These are phyloP conservation scores for Cercospora berteroae DNA, from an alignment of 2,329 filamentous ascomycete species.

Conservation along the genomic window DNA sequence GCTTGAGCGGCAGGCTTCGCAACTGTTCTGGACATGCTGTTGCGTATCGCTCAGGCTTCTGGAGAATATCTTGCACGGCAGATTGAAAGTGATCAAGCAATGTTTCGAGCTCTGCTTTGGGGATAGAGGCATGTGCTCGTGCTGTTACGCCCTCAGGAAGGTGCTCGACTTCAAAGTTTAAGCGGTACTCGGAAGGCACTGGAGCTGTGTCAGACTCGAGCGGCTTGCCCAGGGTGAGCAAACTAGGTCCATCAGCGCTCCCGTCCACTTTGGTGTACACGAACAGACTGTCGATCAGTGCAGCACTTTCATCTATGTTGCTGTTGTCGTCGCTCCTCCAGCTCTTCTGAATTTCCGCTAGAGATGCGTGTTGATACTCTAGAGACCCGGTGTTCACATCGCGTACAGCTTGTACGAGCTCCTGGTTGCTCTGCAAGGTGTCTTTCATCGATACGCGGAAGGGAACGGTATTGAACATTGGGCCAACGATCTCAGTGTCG, in stretches of 20 bases:
- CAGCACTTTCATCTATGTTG: constrained; percentile 1
- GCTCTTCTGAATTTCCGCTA: constrained; percentile 18
- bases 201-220: constrained; percentile 19
- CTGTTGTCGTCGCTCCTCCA: constrained; percentile 10
- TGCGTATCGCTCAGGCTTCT: constrained; percentile 14
- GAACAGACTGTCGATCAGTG: constrained; percentile 19
- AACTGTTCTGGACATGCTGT: constrained; percentile 15
- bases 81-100: constrained; percentile 15
- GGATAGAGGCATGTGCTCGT: constrained; percentile 12
- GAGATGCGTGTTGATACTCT: constrained; percentile 19
- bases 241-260: not conserved
- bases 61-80: constrained; percentile 15
- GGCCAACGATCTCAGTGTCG: constrained; percentile 16
- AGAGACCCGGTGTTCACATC: constrained; percentile 11
- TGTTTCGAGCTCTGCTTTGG: constrained; percentile 2
- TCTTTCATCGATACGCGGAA: constrained; percentile 18
- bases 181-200: constrained; percentile 18
- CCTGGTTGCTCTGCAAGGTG: constrained; percentile 12
- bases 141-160: constrained; percentile 11
- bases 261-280: constrained; percentile 14
- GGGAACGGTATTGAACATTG: constrained; percentile 22
- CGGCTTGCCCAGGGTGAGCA: constrained; percentile 10
- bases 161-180: constrained; percentile 22
- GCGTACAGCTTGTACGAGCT: constrained; percentile 10
- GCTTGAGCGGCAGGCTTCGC: constrained; percentile 10